Evolutionary conservation across 345 rosid species (phyloP).

Genomic region (Pistacia vera): DNA sequence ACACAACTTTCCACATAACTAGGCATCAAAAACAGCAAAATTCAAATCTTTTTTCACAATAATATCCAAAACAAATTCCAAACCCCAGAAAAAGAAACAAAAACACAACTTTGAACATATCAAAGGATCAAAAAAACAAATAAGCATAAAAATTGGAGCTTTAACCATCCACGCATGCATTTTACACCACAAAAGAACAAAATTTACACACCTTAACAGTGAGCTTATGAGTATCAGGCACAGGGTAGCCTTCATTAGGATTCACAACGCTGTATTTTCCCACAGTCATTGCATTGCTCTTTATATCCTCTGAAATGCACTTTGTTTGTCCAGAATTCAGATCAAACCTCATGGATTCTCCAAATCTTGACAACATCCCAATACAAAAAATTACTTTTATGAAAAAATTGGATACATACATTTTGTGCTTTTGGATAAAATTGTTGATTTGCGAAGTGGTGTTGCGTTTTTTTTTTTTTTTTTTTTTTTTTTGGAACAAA

Average conservation of each 20-base stretch:
- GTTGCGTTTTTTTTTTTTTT: not conserved
- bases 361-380: slow-evolving; percentile 28
- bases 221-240: slow-evolving; percentile 63
- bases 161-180: too few species aligned
- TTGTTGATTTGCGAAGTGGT: not conserved
- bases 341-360: slow-evolving; percentile 63
- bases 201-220: slow-evolving; percentile 47
- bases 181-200: too few species aligned
- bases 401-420: slow-evolving; percentile 22
- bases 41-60: not conserved
- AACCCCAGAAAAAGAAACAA: not conserved
- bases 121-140: not conserved
- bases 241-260: slow-evolving; percentile 51
- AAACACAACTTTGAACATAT: not conserved
- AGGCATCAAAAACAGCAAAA: not conserved
- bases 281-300: slow-evolving; percentile 56
- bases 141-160: not conserved
- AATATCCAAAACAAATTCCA: too few species aligned
- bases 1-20: not conserved
- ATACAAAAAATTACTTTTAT: slow-evolving; percentile 17
- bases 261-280: slow-evolving; percentile 64
- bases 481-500: not conserved
- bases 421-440: slow-evolving; percentile 15
- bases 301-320: slow-evolving; percentile 89
- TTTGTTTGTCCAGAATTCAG: slow-evolving; percentile 57